Percentiles rank a stretch among this genome's conserved stretches.
Evolutionary conservation across 169 alveolate species (phyloP).

Genomic region (Perkinsus chesapeaki): DNA sequence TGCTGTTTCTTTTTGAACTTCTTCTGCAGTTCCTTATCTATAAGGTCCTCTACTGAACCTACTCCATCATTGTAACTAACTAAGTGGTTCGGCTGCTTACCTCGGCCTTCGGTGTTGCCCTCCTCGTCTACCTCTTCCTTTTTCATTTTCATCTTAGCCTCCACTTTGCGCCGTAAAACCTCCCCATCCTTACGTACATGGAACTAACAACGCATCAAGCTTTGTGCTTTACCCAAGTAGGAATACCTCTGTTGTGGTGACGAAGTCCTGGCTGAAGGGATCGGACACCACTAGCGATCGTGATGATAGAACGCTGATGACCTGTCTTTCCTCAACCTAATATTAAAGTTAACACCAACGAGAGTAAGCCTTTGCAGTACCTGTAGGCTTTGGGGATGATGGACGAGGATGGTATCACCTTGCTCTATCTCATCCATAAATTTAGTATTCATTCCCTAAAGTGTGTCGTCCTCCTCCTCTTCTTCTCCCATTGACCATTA

Average conservation of each 20-base stretch:
- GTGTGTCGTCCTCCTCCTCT: background rate
- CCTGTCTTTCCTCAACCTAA: background rate
- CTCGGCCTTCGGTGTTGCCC: background rate
- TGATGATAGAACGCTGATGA: background rate
- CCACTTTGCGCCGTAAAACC: background rate
- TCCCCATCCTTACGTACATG: background rate
- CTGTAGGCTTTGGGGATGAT: background rate
- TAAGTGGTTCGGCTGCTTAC: background rate
- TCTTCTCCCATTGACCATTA: background rate
- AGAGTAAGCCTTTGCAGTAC: background rate
- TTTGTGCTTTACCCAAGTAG: background rate
- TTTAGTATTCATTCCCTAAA: background rate
- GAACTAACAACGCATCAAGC: background rate
- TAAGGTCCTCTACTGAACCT: background rate
- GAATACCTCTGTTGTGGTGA: background rate
- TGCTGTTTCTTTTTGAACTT: background rate
- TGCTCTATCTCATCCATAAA: background rate
- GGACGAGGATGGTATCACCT: background rate
- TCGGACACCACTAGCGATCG: background rate
- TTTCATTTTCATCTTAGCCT: background rate
- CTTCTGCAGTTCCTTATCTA: background rate
- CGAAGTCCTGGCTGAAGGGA: background rate
- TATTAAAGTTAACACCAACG: background rate
- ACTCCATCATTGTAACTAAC: background rate
- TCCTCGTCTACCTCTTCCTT: background rate